These are phyloP conservation scores for Euphorbia schlechtendalii DNA, from an alignment of 441 rosid species.

Conservation along the genomic window DNA sequence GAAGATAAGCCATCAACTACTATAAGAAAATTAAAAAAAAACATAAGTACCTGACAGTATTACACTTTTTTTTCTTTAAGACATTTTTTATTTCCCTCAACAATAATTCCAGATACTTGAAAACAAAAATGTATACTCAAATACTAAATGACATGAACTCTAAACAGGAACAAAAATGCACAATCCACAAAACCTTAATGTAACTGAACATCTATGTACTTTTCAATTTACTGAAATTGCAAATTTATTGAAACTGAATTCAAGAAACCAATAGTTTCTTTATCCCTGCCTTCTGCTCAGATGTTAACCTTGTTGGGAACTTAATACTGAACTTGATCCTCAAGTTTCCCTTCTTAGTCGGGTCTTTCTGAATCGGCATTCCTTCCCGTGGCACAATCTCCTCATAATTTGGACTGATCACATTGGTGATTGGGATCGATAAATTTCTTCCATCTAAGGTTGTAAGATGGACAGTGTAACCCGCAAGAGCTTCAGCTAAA, in stretches of 20 bases:
- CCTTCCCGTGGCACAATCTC: slow-evolving; percentile 72
- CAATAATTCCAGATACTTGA: background rate
- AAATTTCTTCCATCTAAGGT: slow-evolving; percentile 67
- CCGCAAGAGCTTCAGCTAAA: slow-evolving; percentile 65
- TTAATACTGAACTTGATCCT: slow-evolving; percentile 58
- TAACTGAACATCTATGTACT: too few relatives aligned
- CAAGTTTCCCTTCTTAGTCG: slow-evolving; percentile 51
- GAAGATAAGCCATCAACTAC: too few relatives aligned
- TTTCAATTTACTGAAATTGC: too few relatives aligned
- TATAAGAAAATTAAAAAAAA: too few relatives aligned
- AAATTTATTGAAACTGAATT: too few relatives aligned
- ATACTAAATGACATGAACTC: background rate
- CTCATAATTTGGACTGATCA: slow-evolving; percentile 66
- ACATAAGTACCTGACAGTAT: too few relatives aligned
- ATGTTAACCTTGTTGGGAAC: slow-evolving; percentile 57
- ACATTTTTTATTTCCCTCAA: too few relatives aligned
- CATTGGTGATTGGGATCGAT: slow-evolving; percentile 45
- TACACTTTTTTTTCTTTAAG: too few relatives aligned
- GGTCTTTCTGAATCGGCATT: slow-evolving; percentile 66
- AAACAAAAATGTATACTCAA: background rate
- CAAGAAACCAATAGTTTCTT: slow-evolving; percentile 39
- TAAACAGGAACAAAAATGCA: background rate
- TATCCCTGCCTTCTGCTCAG: slow-evolving; percentile 76
- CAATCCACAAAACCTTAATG: background rate
- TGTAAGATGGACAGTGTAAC: slow-evolving; percentile 52